Conservation (phyloP, 345 rosid genomes). For the Geranium brycei region DNA sequence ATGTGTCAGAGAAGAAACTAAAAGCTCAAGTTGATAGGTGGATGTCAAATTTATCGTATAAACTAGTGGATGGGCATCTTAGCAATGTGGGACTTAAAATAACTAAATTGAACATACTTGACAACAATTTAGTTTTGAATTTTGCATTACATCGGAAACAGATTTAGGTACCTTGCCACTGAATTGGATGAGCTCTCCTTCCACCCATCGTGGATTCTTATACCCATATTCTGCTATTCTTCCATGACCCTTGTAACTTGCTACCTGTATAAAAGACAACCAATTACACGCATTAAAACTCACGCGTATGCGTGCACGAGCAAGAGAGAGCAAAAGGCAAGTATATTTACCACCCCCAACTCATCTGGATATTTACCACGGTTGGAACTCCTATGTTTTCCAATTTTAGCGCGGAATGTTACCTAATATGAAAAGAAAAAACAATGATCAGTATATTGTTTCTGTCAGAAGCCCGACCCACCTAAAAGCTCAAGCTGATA, state of each 20-base stretch:
- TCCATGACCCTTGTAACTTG: conserved; percentile 82
- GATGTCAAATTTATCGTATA: too few species aligned
- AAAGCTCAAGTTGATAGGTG: background rate
- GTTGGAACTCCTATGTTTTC: conserved; percentile 47
- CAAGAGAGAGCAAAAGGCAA: conserved; percentile 5
- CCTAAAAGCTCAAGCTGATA: too few species aligned
- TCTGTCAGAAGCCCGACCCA: too few species aligned
- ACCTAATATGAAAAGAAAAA: conserved; percentile 31
- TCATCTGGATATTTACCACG: conserved; percentile 73
- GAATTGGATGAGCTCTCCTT: conserved; percentile 77
- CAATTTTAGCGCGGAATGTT: conserved; percentile 94
- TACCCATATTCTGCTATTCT: conserved; percentile 80
- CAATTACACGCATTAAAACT: too few species aligned
- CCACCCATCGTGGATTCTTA: conserved; percentile 76
- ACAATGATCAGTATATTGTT: background rate
- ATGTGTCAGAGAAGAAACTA: background rate
- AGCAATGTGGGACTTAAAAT: too few species aligned
- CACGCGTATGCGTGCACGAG: too few species aligned
- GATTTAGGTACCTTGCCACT: conserved; percentile 55
- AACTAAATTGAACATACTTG: too few species aligned
- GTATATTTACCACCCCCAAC: conserved; percentile 68
- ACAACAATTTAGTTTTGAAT: background rate
- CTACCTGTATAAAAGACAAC: conserved; percentile 31
- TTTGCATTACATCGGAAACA: background rate
- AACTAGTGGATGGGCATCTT: too few species aligned